Evolutionary conservation across 2,329 filamentous ascomycete genomes (phyloP), one percentile per base, ranked within the genome.

Genomic region (Fusarium mangiferae): DNA sequence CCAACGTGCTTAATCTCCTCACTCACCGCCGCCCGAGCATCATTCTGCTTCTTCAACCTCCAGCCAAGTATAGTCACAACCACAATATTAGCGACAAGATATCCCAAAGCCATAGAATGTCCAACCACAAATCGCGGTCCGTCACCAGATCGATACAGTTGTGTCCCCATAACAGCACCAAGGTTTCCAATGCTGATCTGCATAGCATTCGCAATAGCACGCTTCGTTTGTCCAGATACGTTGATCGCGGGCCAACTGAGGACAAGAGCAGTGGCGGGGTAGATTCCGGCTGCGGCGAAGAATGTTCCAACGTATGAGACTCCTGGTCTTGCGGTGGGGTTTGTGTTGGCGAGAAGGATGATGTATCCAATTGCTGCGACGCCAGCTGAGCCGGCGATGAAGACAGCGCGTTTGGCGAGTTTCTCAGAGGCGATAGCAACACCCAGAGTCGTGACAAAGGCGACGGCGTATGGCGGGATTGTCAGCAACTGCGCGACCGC

Each of bases 161-260:
- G 91, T 3, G 91, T 94, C 0, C 91, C 92, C 30, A 94, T 75
- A 0, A 93, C 90, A 0, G 90, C 91, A 1, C 91, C 92, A 3
- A 92, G 78, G 72, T 93, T 93, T 0, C 91, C 92, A 57, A 94
- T 90, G 15, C 89, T 91, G 65, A 94, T 93, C 75, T 93, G 91
- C 87, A 94, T 89, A 0, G 90, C 92, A 54, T 91, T 93, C 6
- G 89, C 90, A 8, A 91, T 89, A 2, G 90, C 90, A 2, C 92
- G 85, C 80, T 94, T 94, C 0, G 90, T 92, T 80, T 93, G 91
- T 0, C 91, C 90, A 0, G 90, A 91, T 1, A 94, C 90, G 66
- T 94, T 93, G 79, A 92, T 92, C 4, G 91, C 91, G 0, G 91
- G 90, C 91, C 92, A 94, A 2, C 89, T 90, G 0, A 94, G 83